Conservation (phyloP, 2,329 filamentous ascomycete species). For the Trichoderma endophyticum region DNA sequence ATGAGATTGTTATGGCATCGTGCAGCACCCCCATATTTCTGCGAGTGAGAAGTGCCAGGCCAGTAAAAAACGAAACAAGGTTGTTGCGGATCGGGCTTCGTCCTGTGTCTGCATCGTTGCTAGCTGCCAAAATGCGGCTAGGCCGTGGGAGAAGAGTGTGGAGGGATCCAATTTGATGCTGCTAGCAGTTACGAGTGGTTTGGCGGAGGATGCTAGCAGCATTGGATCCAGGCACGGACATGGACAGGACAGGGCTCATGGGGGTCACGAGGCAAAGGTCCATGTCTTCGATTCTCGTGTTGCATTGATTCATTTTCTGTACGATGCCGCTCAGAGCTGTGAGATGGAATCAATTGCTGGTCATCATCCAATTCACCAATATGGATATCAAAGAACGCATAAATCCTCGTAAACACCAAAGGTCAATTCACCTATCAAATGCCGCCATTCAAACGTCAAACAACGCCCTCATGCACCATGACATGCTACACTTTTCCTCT, state of each 20-base stretch:
- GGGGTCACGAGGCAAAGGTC: background rate
- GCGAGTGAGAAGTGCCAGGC: too few species aligned
- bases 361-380: background rate
- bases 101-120: background rate
- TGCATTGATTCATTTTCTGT: background rate
- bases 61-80: background rate
- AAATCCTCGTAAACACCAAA: background rate
- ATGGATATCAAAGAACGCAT: too few species aligned
- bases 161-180: background rate
- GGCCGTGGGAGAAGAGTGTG: background rate
- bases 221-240: background rate
- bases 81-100: background rate
- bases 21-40: background rate
- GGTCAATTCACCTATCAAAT: background rate
- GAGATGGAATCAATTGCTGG: background rate
- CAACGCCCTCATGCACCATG: background rate
- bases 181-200: background rate
- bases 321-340: background rate
- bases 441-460: background rate
- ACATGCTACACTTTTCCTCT: background rate
- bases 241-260: background rate
- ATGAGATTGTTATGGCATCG: slow-evolving; percentile 9
- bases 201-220: background rate
- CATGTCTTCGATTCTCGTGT: background rate
- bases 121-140: slow-evolving; percentile 13